Evolutionary conservation across 1,284 basidiomycete genomes (phyloP).

Genomic region (Apiotrichum laibachii): DNA sequence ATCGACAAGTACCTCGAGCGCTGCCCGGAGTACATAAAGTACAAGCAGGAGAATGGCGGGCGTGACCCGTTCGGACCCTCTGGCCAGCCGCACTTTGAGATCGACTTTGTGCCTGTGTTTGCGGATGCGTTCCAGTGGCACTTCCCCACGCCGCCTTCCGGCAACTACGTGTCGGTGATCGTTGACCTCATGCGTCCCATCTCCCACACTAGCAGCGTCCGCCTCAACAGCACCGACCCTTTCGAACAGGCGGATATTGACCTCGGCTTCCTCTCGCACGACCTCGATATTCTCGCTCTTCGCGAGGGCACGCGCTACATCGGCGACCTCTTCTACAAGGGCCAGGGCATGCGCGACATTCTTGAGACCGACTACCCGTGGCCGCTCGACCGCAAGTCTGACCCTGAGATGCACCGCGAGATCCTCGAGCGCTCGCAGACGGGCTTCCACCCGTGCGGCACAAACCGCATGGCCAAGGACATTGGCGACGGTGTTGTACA

Average conservation of each 20-base stretch:
- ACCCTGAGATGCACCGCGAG: constrained; percentile 37
- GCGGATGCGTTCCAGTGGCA: constrained; percentile 18
- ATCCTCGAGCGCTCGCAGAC: constrained; percentile 45
- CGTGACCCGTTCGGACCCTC: constrained; percentile 17
- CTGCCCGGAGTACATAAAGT: constrained; percentile 10
- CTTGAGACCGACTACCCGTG: constrained; percentile 26
- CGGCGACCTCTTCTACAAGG: constrained; percentile 20
- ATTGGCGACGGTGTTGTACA: constrained; percentile 65
- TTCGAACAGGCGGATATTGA: constrained; percentile 62
- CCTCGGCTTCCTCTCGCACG: constrained; percentile 57
- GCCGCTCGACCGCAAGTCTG: constrained; percentile 14
- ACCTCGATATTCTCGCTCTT: constrained; percentile 44
- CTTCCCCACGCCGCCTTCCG: constrained; percentile 12
- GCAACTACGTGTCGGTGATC: constrained; percentile 17
- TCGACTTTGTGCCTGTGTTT: constrained; percentile 19
- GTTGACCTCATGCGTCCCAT: constrained; percentile 20
- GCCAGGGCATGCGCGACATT: constrained; percentile 35
- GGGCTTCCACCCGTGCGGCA: constrained; percentile 60
- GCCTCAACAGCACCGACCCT: constrained; percentile 58
- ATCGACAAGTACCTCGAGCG: constrained; percentile 15
- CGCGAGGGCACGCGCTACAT: constrained; percentile 17
- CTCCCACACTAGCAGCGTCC: constrained; percentile 31
- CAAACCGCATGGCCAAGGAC: constrained; percentile 63
- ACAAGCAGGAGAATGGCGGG: constrained; percentile 18
- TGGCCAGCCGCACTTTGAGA: constrained; percentile 21